These are phyloP conservation scores for Trichoderma sp. DNA, from an alignment of 2,329 filamentous ascomycete genomes.

Conservation along the genomic window DNA sequence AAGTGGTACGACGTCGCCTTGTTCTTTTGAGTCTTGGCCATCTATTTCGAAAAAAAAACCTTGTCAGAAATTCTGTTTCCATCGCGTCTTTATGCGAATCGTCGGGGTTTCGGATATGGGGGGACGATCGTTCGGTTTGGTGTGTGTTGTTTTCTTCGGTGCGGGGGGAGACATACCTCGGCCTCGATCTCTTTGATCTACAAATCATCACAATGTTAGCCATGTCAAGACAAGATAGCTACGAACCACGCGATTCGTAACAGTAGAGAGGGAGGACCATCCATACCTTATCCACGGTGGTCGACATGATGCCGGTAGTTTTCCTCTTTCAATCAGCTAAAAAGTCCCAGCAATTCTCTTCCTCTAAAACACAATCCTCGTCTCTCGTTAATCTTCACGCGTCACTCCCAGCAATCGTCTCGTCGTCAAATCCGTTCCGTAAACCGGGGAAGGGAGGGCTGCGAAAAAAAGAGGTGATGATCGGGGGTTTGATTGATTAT, in stretches of 20 bases:
- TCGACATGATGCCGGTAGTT: conserved; percentile 72
- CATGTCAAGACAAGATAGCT: neutral
- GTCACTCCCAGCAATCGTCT: neutral
- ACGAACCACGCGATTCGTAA: neutral
- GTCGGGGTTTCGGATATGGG: neutral
- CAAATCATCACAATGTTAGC: conserved; percentile 29
- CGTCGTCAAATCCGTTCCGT: neutral
- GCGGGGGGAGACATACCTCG: conserved; percentile 64
- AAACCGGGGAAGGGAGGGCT: no score
- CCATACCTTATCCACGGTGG: conserved; percentile 88
- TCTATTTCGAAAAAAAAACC: conserved; percentile 52
- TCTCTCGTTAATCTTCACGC: no score
- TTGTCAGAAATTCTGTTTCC: conserved; percentile 18
- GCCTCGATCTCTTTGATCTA: conserved; percentile 96
- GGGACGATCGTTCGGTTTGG: neutral
- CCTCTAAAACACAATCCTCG: neutral
- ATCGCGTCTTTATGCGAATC: neutral
- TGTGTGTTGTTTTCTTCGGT: neutral
- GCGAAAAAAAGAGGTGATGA: neutral
- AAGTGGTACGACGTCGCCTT: conserved; percentile 93
- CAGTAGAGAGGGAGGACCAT: neutral
- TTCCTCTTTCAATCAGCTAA: neutral
- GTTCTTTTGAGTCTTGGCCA: conserved; percentile 97
- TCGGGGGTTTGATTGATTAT: neutral
- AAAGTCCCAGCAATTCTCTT: neutral